A percentile compares a stretch with the other conserved stretches of the same genome.
Conservation (phyloP, 768 basidiomycete species). For the Leccinum obscurum region DNA sequence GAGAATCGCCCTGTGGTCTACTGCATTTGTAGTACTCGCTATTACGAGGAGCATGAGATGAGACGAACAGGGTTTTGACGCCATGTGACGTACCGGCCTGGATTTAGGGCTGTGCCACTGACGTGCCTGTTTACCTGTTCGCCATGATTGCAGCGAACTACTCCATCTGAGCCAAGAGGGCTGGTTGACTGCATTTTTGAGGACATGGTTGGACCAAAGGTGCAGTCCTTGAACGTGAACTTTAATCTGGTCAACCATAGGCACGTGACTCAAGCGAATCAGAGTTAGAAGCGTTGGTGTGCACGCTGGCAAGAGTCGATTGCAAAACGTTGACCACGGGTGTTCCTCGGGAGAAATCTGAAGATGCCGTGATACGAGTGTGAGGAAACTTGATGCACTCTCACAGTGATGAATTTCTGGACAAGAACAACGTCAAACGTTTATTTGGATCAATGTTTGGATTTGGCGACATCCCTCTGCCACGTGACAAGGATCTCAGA, state of each 20-base stretch:
- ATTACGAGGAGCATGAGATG: not conserved
- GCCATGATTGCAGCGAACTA: constrained; percentile 38
- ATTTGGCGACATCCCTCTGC: not conserved
- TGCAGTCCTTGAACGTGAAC: not conserved
- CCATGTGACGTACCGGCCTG: constrained; percentile 35
- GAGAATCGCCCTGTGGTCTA: not conserved
- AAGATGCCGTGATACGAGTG: not conserved
- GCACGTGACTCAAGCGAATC: not conserved
- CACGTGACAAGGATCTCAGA: constrained; percentile 22
- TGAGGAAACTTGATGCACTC: not conserved
- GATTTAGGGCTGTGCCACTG: constrained; percentile 35
- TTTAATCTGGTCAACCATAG: not conserved
- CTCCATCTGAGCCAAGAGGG: constrained; percentile 30
- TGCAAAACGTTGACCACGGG: not conserved
- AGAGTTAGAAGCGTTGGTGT: too few relatives aligned
- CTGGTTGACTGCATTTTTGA: constrained; percentile 14
- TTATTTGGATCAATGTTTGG: too few relatives aligned
- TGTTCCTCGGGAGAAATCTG: not conserved
- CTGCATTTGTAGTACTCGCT: constrained; percentile 42
- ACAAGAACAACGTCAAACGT: too few relatives aligned
- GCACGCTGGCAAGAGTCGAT: not conserved
- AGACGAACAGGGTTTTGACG: not conserved
- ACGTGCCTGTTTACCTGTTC: constrained; percentile 22
- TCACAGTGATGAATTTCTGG: too few relatives aligned
- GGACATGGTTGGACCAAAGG: not conserved